These are phyloP conservation scores for Alternaria gansuensis DNA, from an alignment of 2,329 filamentous ascomycete genomes.

Conservation along the genomic window DNA sequence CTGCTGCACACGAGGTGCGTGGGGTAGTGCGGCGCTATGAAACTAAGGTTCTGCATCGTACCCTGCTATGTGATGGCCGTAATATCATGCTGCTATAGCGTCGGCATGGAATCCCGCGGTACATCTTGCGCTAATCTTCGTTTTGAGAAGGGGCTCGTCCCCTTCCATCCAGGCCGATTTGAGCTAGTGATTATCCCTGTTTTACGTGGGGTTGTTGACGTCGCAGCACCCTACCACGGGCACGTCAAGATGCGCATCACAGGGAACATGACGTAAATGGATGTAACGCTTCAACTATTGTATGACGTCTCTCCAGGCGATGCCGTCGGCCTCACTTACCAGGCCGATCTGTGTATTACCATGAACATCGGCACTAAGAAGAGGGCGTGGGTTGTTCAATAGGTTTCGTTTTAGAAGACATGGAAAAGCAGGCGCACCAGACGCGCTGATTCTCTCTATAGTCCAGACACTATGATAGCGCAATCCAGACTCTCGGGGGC, in stretches of 20 bases:
- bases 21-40: not conserved
- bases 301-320: not conserved
- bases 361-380: not conserved
- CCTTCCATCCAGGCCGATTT: not conserved
- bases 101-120: not conserved
- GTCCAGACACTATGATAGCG: not conserved
- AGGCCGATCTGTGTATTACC: not conserved
- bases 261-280: not conserved
- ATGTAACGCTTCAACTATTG: not conserved
- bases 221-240: not conserved
- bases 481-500: not conserved
- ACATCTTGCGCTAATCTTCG: not conserved
- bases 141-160: not conserved
- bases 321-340: not conserved
- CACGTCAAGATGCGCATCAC: not conserved
- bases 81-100: not conserved
- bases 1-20: not conserved
- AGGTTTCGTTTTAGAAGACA: not conserved
- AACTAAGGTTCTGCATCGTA: not conserved
- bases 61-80: not conserved
- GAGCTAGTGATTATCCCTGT: slow-evolving; percentile 5
- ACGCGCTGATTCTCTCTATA: not conserved
- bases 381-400: no score
- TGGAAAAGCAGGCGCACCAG: not conserved
- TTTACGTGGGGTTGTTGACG: slow-evolving; percentile 3